Conservation (phyloP, 148 eudicot species). For the Camellia granthamiana region DNA sequence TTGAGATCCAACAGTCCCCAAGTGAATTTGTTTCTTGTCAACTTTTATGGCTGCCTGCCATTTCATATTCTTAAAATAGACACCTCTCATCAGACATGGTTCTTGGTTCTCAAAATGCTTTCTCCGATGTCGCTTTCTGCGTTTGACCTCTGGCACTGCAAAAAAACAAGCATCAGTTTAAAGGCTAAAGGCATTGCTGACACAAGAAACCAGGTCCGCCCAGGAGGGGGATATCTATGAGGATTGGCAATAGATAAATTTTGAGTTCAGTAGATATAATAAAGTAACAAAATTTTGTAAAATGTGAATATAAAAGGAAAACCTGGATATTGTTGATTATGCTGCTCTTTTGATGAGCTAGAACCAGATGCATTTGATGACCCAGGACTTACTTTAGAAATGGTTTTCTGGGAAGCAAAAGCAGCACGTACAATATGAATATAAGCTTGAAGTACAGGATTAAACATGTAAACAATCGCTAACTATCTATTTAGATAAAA, state of each 20-base stretch:
- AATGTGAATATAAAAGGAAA: background rate
- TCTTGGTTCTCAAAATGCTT: slow-evolving; percentile 55
- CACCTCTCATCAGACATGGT: slow-evolving; percentile 65
- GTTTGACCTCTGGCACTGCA: slow-evolving; percentile 56
- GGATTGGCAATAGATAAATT: background rate
- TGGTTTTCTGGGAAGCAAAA: slow-evolving; percentile 33
- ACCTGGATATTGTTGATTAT: slow-evolving; percentile 44
- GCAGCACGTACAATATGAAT: background rate
- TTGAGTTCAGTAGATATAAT: background rate
- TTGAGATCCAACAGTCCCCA: slow-evolving; percentile 83
- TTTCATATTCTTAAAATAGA: slow-evolving; percentile 85
- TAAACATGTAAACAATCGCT: background rate
- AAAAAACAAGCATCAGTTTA: background rate
- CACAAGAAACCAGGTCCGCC: background rate
- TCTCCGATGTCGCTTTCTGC: slow-evolving; percentile 68
- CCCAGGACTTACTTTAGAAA: slow-evolving; percentile 20
- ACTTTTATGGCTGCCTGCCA: slow-evolving; percentile 99
- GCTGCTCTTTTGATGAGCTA: slow-evolving; percentile 38
- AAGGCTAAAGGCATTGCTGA: background rate
- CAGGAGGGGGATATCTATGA: background rate
- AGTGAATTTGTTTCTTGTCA: slow-evolving; percentile 89
- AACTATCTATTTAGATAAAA: background rate
- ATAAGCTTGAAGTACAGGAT: background rate
- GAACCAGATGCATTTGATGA: slow-evolving; percentile 40
- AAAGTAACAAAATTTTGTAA: background rate